phyloP scores from a whole-genome alignment of 306 rosid genomes.

The Cucumis cinereus region DNA sequence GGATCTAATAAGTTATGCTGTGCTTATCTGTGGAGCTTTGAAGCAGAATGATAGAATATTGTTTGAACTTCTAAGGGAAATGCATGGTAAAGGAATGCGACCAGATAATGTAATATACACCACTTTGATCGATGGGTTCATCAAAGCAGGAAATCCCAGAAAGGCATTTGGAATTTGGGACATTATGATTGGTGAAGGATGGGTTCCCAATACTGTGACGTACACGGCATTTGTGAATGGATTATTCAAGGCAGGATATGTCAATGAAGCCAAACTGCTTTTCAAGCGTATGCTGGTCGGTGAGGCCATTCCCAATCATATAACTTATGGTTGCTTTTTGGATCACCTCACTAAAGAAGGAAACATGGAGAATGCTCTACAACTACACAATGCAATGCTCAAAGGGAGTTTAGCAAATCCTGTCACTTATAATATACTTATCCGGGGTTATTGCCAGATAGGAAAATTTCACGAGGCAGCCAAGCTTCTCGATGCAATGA shows the following conservation, averaged over 20 bases:
- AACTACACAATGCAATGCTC: slow-evolving; percentile 59
- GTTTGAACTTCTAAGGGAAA: slow-evolving; percentile 45
- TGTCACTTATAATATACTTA: slow-evolving; percentile 67
- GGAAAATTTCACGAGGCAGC: slow-evolving; percentile 65
- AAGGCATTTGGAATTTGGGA: slow-evolving; percentile 59
- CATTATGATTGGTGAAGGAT: slow-evolving; percentile 62
- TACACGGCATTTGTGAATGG: slow-evolving; percentile 80
- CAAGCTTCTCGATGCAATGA: slow-evolving; percentile 51
- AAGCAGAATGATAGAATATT: slow-evolving; percentile 43
- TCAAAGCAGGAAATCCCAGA: slow-evolving; percentile 50
- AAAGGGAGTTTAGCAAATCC: slow-evolving; percentile 53
- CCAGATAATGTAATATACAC: slow-evolving; percentile 78
- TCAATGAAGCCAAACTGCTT: slow-evolving; percentile 46
- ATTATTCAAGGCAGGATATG: slow-evolving; percentile 63
- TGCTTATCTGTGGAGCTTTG: slow-evolving; percentile 57
- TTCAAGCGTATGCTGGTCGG: slow-evolving; percentile 45
- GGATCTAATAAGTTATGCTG: slow-evolving; percentile 77
- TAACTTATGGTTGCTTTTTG: slow-evolving; percentile 72
- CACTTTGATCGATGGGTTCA: slow-evolving; percentile 63
- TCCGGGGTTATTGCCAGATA: slow-evolving; percentile 72
- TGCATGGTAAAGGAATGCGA: slow-evolving; percentile 51
- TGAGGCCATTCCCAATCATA: slow-evolving; percentile 45
- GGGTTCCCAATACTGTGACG: slow-evolving; percentile 67
- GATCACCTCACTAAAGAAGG: slow-evolving; percentile 61
- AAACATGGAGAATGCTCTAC: slow-evolving; percentile 60